phyloP scores from a whole-genome alignment of 768 basidiomycete species.

The Russula olivacea region DNA sequence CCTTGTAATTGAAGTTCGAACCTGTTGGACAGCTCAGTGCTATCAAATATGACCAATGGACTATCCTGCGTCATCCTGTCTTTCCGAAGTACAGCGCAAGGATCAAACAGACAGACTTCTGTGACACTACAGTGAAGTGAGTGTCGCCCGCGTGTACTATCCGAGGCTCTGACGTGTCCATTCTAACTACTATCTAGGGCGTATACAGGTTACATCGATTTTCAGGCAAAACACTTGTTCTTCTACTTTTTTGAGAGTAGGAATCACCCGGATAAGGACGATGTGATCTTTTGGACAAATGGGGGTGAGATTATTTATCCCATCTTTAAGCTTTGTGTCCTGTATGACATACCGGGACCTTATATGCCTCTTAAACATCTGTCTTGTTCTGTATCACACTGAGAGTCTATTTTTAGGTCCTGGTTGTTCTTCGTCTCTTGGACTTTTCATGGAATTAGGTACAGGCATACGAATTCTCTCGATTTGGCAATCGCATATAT shows the following conservation, averaged over 20 bases:
- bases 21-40: slow-evolving; percentile 14
- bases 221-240: slow-evolving; percentile 57
- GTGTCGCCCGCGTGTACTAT: not conserved
- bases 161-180: not conserved
- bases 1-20: not conserved
- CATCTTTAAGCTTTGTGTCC: slow-evolving; percentile 13
- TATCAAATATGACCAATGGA: slow-evolving; percentile 33
- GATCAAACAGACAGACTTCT: slow-evolving; percentile 40
- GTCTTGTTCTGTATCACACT: not conserved
- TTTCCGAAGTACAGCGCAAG: slow-evolving; percentile 42
- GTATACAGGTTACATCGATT: slow-evolving; percentile 65
- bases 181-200: slow-evolving; percentile 31
- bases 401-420: not conserved
- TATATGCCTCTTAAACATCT: not conserved
- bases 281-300: slow-evolving; percentile 36
- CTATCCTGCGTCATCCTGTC: slow-evolving; percentile 37
- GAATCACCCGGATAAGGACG: slow-evolving; percentile 30
- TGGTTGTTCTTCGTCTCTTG: slow-evolving; percentile 29
- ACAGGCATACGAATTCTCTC: slow-evolving; percentile 41
- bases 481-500: not conserved
- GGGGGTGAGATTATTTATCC: slow-evolving; percentile 32
- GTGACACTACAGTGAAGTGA: slow-evolving; percentile 37
- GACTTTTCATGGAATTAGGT: slow-evolving; percentile 47
- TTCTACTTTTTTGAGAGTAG: slow-evolving; percentile 58
- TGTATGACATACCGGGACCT: slow-evolving; percentile 16